A percentile compares a stretch with the other conserved stretches of the same genome.
phyloP scores from a whole-genome alignment of 1,139 yeast genomes.

The Lodderomyces oxycetoniae region DNA sequence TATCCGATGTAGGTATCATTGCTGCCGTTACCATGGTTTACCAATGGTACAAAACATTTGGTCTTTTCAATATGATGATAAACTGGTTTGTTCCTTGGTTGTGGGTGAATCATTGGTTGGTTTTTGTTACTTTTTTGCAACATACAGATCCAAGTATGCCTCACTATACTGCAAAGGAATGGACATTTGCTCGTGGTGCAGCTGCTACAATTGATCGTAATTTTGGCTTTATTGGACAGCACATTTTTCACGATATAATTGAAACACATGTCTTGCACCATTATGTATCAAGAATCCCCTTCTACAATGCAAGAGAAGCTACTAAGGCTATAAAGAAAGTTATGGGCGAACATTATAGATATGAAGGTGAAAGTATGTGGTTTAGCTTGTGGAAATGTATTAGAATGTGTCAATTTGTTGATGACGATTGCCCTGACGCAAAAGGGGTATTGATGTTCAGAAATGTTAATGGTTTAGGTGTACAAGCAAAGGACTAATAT shows the following conservation, averaged over 20 bases:
- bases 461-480: conserved; percentile 50
- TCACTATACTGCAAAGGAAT: conserved; percentile 67
- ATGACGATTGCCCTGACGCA: conserved; percentile 54
- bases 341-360: conserved; percentile 74
- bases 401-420: conserved; percentile 78
- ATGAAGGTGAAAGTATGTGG: conserved; percentile 70
- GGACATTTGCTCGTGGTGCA: conserved; percentile 89
- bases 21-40: conserved; percentile 52
- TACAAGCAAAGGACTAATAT: conserved; percentile 32
- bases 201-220: conserved; percentile 84
- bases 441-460: conserved; percentile 63
- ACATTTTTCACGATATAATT: conserved; percentile 81
- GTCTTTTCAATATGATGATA: conserved; percentile 58
- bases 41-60: conserved; percentile 60
- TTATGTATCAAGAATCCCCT: conserved; percentile 79
- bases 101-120: conserved; percentile 87
- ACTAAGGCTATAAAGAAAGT: conserved; percentile 73
- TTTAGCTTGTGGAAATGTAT: conserved; percentile 63
- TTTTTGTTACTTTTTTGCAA: conserved; percentile 77
- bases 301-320: conserved; percentile 80
- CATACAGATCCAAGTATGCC: conserved; percentile 81
- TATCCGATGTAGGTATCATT: conserved; percentile 69
- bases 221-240: conserved; percentile 75
- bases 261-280: conserved; percentile 90
- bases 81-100: conserved; percentile 76